These are phyloP conservation scores for Phragmites australis DNA, from an alignment of 176 grass and related monocot genomes.

Conservation along the genomic window DNA sequence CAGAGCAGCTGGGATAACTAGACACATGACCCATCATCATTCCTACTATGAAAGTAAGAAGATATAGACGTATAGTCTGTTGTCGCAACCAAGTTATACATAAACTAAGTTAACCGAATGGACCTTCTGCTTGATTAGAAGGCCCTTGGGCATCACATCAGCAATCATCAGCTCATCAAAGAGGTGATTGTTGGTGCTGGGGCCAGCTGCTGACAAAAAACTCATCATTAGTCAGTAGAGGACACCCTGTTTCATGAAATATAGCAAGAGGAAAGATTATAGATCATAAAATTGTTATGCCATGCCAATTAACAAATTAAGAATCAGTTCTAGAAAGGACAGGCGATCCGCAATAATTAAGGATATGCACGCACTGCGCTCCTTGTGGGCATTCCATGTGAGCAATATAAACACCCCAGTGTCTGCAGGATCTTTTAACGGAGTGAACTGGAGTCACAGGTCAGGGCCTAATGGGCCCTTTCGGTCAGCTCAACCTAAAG, in stretches of 20 bases:
- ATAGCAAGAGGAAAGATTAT: not conserved
- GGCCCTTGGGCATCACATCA: not conserved
- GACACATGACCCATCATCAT: not conserved
- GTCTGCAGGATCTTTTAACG: too few relatives aligned
- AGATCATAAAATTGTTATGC: not conserved
- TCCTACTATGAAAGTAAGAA: conserved; percentile 20
- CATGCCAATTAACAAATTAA: not conserved
- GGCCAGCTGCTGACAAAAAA: not conserved
- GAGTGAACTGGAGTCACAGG: too few relatives aligned
- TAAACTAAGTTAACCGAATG: not conserved
- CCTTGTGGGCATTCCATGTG: too few relatives aligned
- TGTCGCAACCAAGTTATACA: not conserved
- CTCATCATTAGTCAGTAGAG: not conserved
- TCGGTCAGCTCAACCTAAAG: too few relatives aligned
- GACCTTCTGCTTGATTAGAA: not conserved
- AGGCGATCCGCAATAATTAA: too few relatives aligned
- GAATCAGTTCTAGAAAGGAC: not conserved
- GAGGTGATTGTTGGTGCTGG: too few relatives aligned
- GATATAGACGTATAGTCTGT: not conserved
- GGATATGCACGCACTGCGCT: too few relatives aligned
- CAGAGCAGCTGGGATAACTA: not conserved
- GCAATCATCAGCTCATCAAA: conserved; percentile 16
- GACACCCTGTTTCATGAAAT: not conserved
- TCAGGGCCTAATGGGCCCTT: too few relatives aligned
- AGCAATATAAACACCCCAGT: too few relatives aligned